A percentile compares a stretch with the other conserved stretches of the same genome.
These are phyloP conservation scores for Saccharomyces paradoxus DNA, from an alignment of 805 yeast genomes.

Conservation along the genomic window DNA sequence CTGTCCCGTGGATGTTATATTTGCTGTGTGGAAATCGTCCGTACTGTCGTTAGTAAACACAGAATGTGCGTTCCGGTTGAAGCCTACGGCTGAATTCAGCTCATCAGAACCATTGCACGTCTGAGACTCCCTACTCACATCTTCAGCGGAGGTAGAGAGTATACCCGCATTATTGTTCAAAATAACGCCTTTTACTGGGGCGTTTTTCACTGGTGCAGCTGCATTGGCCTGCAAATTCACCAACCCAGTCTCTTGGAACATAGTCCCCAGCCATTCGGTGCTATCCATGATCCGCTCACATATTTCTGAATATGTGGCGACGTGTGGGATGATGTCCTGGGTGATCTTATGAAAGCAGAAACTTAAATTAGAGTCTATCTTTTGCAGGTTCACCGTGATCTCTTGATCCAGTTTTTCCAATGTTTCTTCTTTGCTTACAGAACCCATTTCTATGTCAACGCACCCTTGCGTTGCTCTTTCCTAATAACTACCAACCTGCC, in stretches of 20 bases:
- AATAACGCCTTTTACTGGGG: background rate
- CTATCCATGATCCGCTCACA: conserved; percentile 58
- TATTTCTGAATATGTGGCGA: conserved; percentile 49
- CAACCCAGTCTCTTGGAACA: conserved; percentile 68
- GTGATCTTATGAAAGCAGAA: conserved; percentile 60
- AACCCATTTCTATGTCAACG: background rate
- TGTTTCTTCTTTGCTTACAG: conserved; percentile 3
- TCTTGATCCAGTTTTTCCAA: conserved; percentile 71
- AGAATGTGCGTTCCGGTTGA: background rate
- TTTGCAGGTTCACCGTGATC: conserved; percentile 67
- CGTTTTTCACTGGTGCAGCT: conserved; percentile 8
- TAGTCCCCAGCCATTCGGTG: conserved; percentile 66
- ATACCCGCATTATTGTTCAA: background rate
- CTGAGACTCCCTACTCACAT: background rate
- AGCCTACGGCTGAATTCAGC: background rate
- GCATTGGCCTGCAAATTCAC: conserved; percentile 37
- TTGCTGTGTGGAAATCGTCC: conserved; percentile 17
- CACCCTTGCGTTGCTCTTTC: background rate
- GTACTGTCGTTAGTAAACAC: background rate
- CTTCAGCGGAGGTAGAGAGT: background rate
- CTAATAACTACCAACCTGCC: background rate
- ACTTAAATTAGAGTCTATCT: conserved; percentile 66
- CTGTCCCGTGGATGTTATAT: conserved; percentile 20
- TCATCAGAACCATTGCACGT: background rate
- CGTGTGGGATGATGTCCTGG: conserved; percentile 58